Base-by-base conservation (phyloP, 2,329 filamentous ascomycete genomes). In the Orbilia javanica region DNA sequence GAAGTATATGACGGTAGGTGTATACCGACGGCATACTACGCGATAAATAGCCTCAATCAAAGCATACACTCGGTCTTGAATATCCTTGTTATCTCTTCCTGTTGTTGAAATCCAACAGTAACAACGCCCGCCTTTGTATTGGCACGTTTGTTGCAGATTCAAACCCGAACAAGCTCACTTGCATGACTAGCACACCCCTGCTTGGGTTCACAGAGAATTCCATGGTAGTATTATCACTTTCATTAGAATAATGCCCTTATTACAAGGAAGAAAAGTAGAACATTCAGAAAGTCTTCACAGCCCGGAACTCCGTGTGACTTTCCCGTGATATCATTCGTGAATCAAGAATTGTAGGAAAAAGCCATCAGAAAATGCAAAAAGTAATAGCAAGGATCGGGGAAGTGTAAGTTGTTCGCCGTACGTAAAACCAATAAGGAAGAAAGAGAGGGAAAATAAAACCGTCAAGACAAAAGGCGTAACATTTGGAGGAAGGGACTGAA, bases 221-320 rank as follows among this genome's bases (percentile, higher is more conserved):
- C 4, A 18, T 42, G 13, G 39, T 8, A 44, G 15, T 44, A 20
- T 20, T 8, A 18, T 53, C 18, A 15, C 46, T 31, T 53, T 13
- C 25, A 31, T 53, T 31, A 57, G 52, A 60, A 60, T 25, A 39
- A 39, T 42, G 18, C 39, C 29, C 7, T 36, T 39, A 42, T 60
- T 42, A 57, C 15, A 46, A 46, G 42, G 42, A 25, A 60, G 15
- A 29, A 48, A 46, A 44, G 53, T 15, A 27, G 22, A 63, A 34
- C 46, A 64, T 25, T 50, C 27, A 70, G 72, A 72, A 78, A 78
- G 74, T 68, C 73, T 71, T 78, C 74, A 68, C 74, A 78, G 74
- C 34, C 66, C 67, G 27, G 39, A 78, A 78, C 74, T 78, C 74
- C 74, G 74, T 78, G 67, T 64, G 74, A 78, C 74, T 78, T 71